Evolutionary conservation across 192 early-diverging fungal species (phyloP).

Genomic region (Backusella tuberculispora): DNA sequence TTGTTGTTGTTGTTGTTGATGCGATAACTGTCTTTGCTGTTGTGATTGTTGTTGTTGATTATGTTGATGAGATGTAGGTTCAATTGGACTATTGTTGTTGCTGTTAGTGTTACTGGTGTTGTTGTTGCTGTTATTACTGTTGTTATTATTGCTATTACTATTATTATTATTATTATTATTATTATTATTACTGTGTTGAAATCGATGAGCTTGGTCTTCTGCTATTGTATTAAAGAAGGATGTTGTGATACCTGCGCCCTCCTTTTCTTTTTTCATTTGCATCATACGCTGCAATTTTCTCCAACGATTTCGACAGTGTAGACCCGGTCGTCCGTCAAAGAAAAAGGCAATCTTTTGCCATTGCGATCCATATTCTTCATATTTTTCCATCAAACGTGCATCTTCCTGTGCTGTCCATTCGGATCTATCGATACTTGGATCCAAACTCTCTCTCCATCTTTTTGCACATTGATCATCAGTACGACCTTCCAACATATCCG

Average conservation of each 20-base stretch:
- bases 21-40: background rate
- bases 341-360: conserved; percentile 81
- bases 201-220: conserved; percentile 9
- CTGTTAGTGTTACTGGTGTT: background rate
- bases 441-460: conserved; percentile 85
- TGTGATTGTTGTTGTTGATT: background rate
- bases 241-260: background rate
- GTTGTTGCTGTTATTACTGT: background rate
- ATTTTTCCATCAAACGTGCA: conserved; percentile 60
- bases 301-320: conserved; percentile 84
- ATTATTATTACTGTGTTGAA: background rate
- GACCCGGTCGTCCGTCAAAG: conserved; percentile 74
- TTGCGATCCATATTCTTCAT: conserved; percentile 68
- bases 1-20: background rate
- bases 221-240: conserved; percentile 21
- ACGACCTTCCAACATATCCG: conserved; percentile 74
- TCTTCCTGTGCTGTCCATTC: conserved; percentile 76
- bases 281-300: conserved; percentile 69
- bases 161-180: background rate
- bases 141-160: background rate
- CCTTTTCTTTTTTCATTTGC: conserved; percentile 38
- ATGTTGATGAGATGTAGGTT: background rate
- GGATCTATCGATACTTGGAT: conserved; percentile 77
- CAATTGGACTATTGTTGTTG: background rate
- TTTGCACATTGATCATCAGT: conserved; percentile 92